These are phyloP conservation scores for Cynara cardunculus DNA, from an alignment of 129 eudicot genomes.

Conservation along the genomic window DNA sequence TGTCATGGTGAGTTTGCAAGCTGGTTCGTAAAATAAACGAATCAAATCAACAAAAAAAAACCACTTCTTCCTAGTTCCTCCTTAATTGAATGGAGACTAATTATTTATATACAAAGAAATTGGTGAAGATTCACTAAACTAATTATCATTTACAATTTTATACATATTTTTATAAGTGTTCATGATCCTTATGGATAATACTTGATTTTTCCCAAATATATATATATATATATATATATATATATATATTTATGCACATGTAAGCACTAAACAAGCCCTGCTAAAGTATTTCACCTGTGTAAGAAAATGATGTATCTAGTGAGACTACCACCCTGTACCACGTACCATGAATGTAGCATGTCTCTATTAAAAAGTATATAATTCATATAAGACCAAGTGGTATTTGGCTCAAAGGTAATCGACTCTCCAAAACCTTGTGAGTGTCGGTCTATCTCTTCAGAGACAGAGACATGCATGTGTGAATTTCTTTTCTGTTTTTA, in stretches of 20 bases:
- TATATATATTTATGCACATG: not conserved
- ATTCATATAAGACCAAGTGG: not conserved
- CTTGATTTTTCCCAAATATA: not conserved
- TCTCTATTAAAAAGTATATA: not conserved
- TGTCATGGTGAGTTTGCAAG: not conserved
- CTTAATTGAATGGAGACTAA: not conserved
- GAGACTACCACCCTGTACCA: not conserved
- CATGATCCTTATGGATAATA: not conserved
- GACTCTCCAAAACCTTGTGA: not conserved
- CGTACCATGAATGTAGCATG: not conserved
- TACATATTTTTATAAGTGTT: not conserved
- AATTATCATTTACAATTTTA: not conserved
- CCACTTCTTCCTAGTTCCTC: not conserved
- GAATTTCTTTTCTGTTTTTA: not conserved
- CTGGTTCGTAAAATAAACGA: not conserved
- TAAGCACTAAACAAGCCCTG: not conserved
- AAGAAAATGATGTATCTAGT: not conserved
- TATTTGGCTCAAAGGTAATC: not conserved
- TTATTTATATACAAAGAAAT: not conserved
- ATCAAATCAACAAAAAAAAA: not conserved
- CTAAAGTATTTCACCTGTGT: not conserved
- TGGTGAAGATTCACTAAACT: not conserved
- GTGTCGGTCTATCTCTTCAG: not conserved
- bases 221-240: not conserved
- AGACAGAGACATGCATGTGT: not conserved